Conservation (phyloP, 2,329 filamentous ascomycete species). For the Ilyonectria sp. region DNA sequence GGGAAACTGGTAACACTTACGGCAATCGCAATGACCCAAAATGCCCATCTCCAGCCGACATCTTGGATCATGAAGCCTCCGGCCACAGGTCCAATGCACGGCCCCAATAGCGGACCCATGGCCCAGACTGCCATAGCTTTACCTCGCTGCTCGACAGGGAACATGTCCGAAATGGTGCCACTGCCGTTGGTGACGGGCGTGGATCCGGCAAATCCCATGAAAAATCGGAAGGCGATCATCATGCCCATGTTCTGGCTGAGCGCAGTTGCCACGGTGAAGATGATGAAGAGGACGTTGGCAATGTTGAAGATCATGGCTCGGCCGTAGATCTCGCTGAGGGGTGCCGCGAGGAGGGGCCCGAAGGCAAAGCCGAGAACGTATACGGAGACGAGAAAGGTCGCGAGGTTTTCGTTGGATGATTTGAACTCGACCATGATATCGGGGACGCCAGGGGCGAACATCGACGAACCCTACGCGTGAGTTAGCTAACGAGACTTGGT, state of each 20-base stretch:
- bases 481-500: constrained; percentile 20
- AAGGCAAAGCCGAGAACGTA: constrained; percentile 67
- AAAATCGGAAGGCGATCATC: constrained; percentile 74
- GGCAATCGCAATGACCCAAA: constrained; percentile 51
- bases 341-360: constrained; percentile 75
- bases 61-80: constrained; percentile 59
- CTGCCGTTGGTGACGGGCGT: constrained; percentile 78
- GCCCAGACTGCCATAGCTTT: constrained; percentile 77
- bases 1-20: constrained; percentile 29
- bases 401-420: constrained; percentile 55
- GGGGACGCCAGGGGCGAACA: constrained; percentile 58
- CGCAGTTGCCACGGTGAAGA: constrained; percentile 59
- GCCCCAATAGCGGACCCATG: constrained; percentile 73
- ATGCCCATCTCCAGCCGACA: constrained; percentile 66
- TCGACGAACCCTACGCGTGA: constrained; percentile 44
- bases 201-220: constrained; percentile 71
- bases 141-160: constrained; percentile 70
- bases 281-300: constrained; percentile 68
- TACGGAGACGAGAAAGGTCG: constrained; percentile 61
- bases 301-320: constrained; percentile 57
- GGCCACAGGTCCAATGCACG: constrained; percentile 66
- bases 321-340: constrained; percentile 74
- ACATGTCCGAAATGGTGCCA: constrained; percentile 77
- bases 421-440: constrained; percentile 62
- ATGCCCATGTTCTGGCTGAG: constrained; percentile 76